Conservation (phyloP, 2,329 filamentous ascomycete genomes). For the Akanthomyces dipterigenus region DNA sequence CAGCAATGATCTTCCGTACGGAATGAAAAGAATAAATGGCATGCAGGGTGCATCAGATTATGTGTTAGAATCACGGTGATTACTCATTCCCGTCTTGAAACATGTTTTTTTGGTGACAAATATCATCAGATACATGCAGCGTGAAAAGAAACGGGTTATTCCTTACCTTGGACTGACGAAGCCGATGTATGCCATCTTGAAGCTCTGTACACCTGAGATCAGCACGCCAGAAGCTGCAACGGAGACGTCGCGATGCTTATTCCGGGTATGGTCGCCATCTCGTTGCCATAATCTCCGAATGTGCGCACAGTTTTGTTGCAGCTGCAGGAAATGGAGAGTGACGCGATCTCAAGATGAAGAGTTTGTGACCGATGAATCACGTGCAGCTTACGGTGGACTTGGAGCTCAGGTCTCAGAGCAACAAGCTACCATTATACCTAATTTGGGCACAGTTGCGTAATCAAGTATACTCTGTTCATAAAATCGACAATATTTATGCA, state of each 20-base stretch:
- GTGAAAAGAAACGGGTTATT: not conserved
- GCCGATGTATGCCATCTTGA: not conserved
- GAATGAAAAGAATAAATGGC: not conserved
- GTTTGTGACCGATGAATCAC: not conserved
- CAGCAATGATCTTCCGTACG: not conserved
- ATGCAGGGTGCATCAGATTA: not conserved
- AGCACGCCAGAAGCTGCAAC: not conserved
- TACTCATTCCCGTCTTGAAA: slow-evolving; percentile 35
- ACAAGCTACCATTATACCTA: no score
- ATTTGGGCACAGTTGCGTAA: no score
- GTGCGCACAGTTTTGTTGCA: no score
- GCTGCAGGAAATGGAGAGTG: not conserved
- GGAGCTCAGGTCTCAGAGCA: no score
- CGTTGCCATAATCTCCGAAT: no score
- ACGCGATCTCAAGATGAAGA: not conserved
- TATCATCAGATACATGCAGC: slow-evolving; percentile 14
- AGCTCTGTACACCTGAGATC: not conserved
- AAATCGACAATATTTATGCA: no score
- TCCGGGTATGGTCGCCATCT: no score
- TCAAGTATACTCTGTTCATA: no score
- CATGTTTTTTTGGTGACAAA: slow-evolving; percentile 22
- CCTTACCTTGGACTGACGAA: not conserved
- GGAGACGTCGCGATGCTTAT: no score
- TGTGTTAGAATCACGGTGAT: slow-evolving; percentile 25
- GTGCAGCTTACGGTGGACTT: not conserved